Evolutionary conservation across 352 stramenopile species (phyloP).

Genomic region (Blastocystis sp.): DNA sequence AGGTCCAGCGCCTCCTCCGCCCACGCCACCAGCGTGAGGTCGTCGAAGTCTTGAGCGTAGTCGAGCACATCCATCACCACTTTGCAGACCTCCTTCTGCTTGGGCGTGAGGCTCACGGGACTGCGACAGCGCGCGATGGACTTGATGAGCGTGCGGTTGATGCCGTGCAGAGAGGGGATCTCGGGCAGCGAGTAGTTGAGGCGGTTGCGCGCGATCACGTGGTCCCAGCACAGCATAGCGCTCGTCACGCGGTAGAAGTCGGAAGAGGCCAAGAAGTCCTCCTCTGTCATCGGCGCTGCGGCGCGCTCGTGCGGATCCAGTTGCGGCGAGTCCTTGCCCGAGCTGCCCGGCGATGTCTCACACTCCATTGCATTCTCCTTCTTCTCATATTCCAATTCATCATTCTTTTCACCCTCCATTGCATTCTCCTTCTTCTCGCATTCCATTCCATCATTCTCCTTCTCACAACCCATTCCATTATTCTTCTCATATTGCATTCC

Average conservation of each 20-base stretch:
- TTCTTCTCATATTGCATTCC: too few relatives aligned
- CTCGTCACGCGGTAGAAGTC: constrained; percentile 4
- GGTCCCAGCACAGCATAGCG: not conserved
- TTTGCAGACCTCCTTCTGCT: not conserved
- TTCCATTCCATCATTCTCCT: too few relatives aligned
- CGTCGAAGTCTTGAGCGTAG: not conserved
- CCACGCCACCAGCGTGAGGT: not conserved
- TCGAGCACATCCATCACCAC: not conserved
- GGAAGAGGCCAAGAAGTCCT: not conserved
- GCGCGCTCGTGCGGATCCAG: too few relatives aligned
- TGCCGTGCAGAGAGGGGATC: not conserved
- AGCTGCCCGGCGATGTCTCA: not conserved
- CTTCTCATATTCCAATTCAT: too few relatives aligned
- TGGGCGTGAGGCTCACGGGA: not conserved
- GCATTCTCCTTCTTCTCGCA: too few relatives aligned
- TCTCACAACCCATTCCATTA: too few relatives aligned
- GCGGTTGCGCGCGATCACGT: not conserved
- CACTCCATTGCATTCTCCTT: not conserved
- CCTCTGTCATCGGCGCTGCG: not conserved
- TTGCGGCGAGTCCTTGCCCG: too few relatives aligned
- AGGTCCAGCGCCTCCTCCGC: not conserved
- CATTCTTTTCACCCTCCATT: not conserved
- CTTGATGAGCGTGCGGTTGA: not conserved
- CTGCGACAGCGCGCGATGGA: not conserved
- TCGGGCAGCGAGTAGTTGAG: constrained; percentile 29